Percentiles rank a stretch among this genome's conserved stretches.
Evolutionary conservation across 2,329 filamentous ascomycete species (phyloP).

Genomic region (Fusarium protoensiforme): DNA sequence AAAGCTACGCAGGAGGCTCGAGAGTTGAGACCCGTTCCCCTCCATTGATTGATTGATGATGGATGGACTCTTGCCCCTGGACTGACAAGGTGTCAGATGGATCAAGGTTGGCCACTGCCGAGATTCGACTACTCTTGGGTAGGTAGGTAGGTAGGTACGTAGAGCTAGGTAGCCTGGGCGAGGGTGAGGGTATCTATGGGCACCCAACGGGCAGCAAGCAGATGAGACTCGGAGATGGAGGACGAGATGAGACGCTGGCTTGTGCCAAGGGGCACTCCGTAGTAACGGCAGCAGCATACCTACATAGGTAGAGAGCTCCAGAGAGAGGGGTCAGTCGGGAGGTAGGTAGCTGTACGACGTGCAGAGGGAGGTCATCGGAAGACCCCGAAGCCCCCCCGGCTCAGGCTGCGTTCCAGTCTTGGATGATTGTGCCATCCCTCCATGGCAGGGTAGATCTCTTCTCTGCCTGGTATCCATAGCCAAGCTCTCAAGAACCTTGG

Average conservation of each 20-base stretch:
- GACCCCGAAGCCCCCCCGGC: constrained; percentile 15
- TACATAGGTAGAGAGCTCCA: not conserved
- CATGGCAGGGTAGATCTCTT: not conserved
- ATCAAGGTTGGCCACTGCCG: constrained; percentile 5
- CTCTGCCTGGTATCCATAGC: constrained; percentile 8
- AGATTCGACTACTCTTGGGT: not conserved
- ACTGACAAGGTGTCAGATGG: constrained; percentile 7
- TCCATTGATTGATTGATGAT: not conserved
- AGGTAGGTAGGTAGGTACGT: not conserved
- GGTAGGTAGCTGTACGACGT: constrained; percentile 1
- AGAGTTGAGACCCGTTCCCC: constrained; percentile 18
- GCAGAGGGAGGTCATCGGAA: constrained; percentile 15
- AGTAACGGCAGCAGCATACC: constrained; percentile 18
- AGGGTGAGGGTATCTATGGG: constrained; percentile 28
- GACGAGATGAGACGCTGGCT: constrained; percentile 34
- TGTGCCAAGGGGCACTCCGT: constrained; percentile 21
- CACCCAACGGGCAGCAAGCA: constrained; percentile 36
- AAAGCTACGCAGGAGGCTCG: constrained; percentile 16
- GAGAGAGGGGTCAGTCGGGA: not conserved
- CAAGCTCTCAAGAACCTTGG: constrained; percentile 9
- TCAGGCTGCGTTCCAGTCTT: constrained; percentile 28
- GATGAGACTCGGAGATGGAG: constrained; percentile 28
- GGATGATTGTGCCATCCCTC: constrained; percentile 8
- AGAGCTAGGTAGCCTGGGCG: not conserved
- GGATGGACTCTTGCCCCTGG: not conserved